Conservation (phyloP, 2,329 filamentous ascomycete genomes). For the Cladobotryum protrusum region DNA sequence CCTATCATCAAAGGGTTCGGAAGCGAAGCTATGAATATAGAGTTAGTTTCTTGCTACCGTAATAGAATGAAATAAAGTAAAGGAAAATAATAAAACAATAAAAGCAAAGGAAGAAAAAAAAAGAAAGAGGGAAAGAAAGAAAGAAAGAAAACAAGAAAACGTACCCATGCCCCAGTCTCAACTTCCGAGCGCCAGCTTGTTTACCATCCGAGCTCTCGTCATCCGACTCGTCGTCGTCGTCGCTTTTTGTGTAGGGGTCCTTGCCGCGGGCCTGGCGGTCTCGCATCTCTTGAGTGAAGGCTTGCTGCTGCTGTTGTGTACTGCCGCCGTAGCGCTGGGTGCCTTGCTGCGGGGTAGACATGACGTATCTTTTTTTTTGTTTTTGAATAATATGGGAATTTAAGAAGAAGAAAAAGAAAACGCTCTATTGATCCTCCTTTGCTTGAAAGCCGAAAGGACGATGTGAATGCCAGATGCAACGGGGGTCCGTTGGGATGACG, state of each 20-base stretch:
- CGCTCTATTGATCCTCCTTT: too few relatives aligned
- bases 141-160: neutral
- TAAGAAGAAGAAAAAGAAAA: too few relatives aligned
- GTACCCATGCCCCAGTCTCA: slow-evolving; percentile 14
- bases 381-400: neutral
- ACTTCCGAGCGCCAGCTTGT: slow-evolving; percentile 3
- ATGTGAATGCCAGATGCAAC: too few relatives aligned
- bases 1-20: slow-evolving; percentile 35
- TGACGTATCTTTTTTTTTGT: neutral
- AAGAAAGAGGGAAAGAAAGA: neutral
- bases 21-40: slow-evolving; percentile 10
- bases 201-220: slow-evolving; percentile 21
- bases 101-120: too few relatives aligned
- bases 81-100: too few relatives aligned
- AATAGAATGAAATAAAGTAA: too few relatives aligned
- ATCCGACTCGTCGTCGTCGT: slow-evolving; percentile 19
- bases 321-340: neutral
- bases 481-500: too few relatives aligned
- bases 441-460: too few relatives aligned
- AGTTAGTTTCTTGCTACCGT: neutral
- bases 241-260: slow-evolving; percentile 38
- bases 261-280: slow-evolving; percentile 55
- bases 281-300: slow-evolving; percentile 46
- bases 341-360: slow-evolving; percentile 4
- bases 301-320: slow-evolving; percentile 23